A percentile compares a stretch with the other conserved stretches of the same genome.
These are phyloP conservation scores for Cucurbita argyrosperma DNA, from an alignment of 306 rosid species.

Conservation along the genomic window DNA sequence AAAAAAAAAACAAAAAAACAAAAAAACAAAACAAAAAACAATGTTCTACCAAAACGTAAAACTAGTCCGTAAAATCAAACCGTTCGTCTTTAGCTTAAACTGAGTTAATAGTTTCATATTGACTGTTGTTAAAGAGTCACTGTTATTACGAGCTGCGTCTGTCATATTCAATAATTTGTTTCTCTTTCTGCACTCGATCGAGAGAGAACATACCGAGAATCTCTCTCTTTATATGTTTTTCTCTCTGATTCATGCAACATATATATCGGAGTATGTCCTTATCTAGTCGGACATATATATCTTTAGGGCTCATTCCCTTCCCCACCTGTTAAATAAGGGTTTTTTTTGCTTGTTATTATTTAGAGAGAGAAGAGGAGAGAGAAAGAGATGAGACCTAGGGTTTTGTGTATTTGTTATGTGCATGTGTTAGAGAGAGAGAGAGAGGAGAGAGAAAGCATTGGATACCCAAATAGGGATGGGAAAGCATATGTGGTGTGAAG, in stretches of 20 bases:
- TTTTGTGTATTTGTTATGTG: slow-evolving; percentile 15
- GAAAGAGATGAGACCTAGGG: slow-evolving; percentile 14
- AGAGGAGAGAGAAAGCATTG: slow-evolving; percentile 5
- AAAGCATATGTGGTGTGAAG: slow-evolving; percentile 12
- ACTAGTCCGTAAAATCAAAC: no score
- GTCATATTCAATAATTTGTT: background rate
- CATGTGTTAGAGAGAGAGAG: slow-evolving; percentile 14
- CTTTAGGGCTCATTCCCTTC: slow-evolving; percentile 17
- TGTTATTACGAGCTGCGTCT: background rate
- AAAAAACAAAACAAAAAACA: no score
- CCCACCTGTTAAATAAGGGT: slow-evolving; percentile 14
- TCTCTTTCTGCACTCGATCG: background rate
- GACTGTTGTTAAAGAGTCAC: background rate
- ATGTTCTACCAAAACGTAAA: no score
- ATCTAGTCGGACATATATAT: slow-evolving; percentile 23
- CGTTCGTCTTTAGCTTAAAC: no score
- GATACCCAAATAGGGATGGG: slow-evolving; percentile 3
- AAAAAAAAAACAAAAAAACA: no score
- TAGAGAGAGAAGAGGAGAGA: background rate
- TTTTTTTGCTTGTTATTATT: background rate
- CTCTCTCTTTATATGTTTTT: background rate
- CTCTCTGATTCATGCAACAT: slow-evolving; percentile 4
- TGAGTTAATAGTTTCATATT: no score
- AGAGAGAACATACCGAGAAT: background rate
- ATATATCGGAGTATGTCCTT: slow-evolving; percentile 18